phyloP scores from a whole-genome alignment of 768 basidiomycete species.

The Rhizopogon vulgaris region DNA sequence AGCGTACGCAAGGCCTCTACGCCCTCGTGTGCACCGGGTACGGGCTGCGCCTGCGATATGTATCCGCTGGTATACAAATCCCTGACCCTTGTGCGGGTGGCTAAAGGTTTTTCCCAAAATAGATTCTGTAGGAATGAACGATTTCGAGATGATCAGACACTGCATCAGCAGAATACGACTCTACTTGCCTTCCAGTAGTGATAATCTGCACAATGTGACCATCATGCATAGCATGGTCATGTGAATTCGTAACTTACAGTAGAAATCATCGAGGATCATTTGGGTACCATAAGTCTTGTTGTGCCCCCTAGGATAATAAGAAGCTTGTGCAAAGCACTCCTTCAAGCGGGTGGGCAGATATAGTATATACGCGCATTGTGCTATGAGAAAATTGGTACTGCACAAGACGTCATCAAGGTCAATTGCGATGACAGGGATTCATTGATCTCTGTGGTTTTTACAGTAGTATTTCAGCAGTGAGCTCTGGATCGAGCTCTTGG shows the following conservation, averaged over 20 bases:
- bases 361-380: conserved; percentile 47
- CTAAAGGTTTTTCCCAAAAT: conserved; percentile 55
- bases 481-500: neutral
- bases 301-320: conserved; percentile 42
- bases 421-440: conserved; percentile 45
- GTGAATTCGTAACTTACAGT: conserved; percentile 38
- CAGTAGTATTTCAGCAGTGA: neutral
- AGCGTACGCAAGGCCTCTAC: conserved; percentile 46
- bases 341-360: neutral
- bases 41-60: conserved; percentile 42
- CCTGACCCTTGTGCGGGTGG: conserved; percentile 54
- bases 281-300: conserved; percentile 52
- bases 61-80: conserved; percentile 50
- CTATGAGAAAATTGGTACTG: conserved; percentile 50
- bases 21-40: conserved; percentile 59
- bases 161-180: neutral
- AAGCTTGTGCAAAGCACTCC: neutral
- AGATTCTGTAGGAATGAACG: conserved; percentile 29
- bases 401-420: conserved; percentile 68
- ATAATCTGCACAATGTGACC: conserved; percentile 40
- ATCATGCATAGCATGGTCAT: neutral
- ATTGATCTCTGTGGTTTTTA: conserved; percentile 7
- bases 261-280: conserved; percentile 52
- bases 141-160: neutral
- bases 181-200: conserved; percentile 66